Base-by-base conservation (phyloP, 345 rosid genomes). In the Bruguiera parviflora region DNA sequence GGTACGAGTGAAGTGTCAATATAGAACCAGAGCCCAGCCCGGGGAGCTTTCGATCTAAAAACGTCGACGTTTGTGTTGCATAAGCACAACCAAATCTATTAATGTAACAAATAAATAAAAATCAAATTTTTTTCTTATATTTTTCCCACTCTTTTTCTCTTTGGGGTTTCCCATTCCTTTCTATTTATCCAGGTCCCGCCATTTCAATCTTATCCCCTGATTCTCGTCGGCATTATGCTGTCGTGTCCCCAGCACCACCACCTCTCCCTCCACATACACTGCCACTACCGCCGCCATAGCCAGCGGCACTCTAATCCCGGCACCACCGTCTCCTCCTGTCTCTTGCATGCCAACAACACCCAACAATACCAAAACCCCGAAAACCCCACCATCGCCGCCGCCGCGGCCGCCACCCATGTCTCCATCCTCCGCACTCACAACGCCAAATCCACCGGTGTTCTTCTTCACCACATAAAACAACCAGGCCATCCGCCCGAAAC, bases 381-480 rank as follows among this genome's bases (percentile, higher is more conserved):
- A 56, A 56, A 24, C 18, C 28, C 33, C 62, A 39, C 53, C 59
- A 16, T 22, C 27, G 29, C 68, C 59, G 31, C 24, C 20, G 29
- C 64, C 53, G 58, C 63, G 28, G 59, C 21, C n/a, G 71, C 72
- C 5, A 59, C 78, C 1, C 77, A 74, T 47, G 66, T 76, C 6
- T 70, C 78, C 66, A 61, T 58, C 46, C 69, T 73, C 77, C 88
- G 90, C 59, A 85, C 76, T 16, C 92, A 87, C 75, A 86, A 86
- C 78, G 81, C 82, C 52, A 86, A 75, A 72, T 77, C 93, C 73
- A 58, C 77, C 24, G 68, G 84, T 55, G 59, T 82, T 2, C 81
- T 75, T 59, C 78, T 67, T 59, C 86, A 77, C 53, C 87, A 78
- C 72, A 79, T 75, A 53, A 74, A 63, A 49, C 68, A 65, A 46